phyloP scores from a whole-genome alignment of 2,329 filamentous ascomycete genomes.

The Scedosporium aurantiacum region DNA sequence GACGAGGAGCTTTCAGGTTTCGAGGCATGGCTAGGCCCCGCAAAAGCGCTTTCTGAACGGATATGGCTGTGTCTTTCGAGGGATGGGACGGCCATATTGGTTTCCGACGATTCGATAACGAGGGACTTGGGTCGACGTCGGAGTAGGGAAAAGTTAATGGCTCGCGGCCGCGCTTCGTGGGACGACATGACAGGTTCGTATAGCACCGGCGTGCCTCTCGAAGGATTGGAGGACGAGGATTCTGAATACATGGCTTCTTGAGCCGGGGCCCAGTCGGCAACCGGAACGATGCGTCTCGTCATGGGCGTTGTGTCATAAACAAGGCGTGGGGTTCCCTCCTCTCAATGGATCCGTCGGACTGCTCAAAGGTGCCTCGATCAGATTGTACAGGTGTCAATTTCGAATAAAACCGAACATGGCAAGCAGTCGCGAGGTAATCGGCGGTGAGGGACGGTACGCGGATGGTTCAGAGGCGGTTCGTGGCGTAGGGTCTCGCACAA shows the following conservation, averaged over 20 bases:
- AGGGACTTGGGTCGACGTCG: conserved; percentile 1
- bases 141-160: not conserved
- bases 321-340: conserved; percentile 7
- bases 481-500: not conserved
- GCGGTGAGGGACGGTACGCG: not conserved
- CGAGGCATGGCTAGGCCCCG: not conserved
- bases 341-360: conserved; percentile 5
- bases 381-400: not conserved
- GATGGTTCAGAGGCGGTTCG: not conserved
- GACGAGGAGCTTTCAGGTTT: not conserved
- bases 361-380: not conserved
- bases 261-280: conserved; percentile 29
- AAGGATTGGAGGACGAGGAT: not conserved
- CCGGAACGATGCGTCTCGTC: conserved; percentile 26
- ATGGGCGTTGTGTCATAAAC: conserved; percentile 11
- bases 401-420: not conserved
- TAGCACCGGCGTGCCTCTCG: not conserved
- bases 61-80: not conserved
- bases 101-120: not conserved
- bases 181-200: not conserved
- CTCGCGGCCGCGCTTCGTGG: not conserved
- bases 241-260: conserved; percentile 29
- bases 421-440: not conserved
- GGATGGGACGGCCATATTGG: not conserved
- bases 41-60: not conserved